Conservation (phyloP, 345 rosid genomes). For the Lepidium didymum region DNA sequence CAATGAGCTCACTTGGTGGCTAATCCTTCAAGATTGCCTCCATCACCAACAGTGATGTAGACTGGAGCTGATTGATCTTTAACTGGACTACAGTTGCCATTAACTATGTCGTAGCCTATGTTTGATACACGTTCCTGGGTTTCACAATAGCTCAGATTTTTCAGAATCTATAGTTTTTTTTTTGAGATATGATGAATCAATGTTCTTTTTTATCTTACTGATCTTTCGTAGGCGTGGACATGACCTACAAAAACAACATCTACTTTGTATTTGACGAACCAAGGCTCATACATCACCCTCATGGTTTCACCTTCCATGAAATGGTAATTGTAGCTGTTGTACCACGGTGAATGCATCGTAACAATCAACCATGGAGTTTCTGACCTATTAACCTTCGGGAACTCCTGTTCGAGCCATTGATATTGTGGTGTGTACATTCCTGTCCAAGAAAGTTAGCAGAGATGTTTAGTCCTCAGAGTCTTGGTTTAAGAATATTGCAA, state of each 20-base stretch:
- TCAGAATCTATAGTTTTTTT: neutral
- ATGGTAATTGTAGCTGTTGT: slow-evolving; percentile 89
- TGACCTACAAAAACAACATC: slow-evolving; percentile 90
- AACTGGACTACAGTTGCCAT: slow-evolving; percentile 51
- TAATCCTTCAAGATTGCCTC: slow-evolving; percentile 85
- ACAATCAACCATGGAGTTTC: slow-evolving; percentile 96
- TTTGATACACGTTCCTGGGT: slow-evolving; percentile 84
- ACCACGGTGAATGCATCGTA: slow-evolving; percentile 77
- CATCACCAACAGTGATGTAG: slow-evolving; percentile 80
- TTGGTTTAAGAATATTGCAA: neutral
- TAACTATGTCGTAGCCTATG: slow-evolving; percentile 56
- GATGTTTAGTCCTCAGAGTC: neutral
- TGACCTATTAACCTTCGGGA: slow-evolving; percentile 68
- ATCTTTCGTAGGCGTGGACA: slow-evolving; percentile 91
- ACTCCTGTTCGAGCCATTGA: slow-evolving; percentile 61
- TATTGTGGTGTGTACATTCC: slow-evolving; percentile 86
- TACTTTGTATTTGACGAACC: slow-evolving; percentile 73
- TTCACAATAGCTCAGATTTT: neutral
- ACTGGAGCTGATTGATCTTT: slow-evolving; percentile 68
- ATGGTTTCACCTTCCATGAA: slow-evolving; percentile 95
- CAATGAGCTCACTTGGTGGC: slow-evolving; percentile 50
- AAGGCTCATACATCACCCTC: slow-evolving; percentile 84
- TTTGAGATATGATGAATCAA: neutral
- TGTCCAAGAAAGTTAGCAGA: slow-evolving; percentile 9
- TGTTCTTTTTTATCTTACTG: slow-evolving; percentile 45